Evolutionary conservation across 1,284 basidiomycete species (phyloP).

Genomic region (Polyporus tsugae): DNA sequence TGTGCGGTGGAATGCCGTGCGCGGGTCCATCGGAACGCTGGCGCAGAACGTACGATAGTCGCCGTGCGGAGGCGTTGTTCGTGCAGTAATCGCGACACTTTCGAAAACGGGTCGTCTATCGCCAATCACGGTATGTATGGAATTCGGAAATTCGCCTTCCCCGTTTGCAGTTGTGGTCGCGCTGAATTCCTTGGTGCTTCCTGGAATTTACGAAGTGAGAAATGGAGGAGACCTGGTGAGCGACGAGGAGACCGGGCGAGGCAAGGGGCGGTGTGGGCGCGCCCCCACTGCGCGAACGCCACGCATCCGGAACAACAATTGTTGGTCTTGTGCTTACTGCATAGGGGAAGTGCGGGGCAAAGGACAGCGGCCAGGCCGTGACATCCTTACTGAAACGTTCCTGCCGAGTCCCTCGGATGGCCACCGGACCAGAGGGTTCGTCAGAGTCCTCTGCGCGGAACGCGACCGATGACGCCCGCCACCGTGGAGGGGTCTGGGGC

Average conservation of each 20-base stretch:
- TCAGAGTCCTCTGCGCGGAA: background rate
- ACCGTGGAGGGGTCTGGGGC: background rate
- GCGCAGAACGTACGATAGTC: conserved; percentile 3
- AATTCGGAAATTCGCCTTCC: background rate
- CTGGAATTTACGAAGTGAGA: background rate
- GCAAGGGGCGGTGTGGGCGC: background rate
- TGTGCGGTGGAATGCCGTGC: background rate
- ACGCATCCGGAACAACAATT: background rate
- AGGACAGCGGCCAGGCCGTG: background rate
- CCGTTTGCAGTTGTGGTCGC: background rate
- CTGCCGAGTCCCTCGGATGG: background rate
- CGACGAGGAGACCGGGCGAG: background rate
- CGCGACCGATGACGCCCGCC: background rate
- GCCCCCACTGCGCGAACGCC: background rate
- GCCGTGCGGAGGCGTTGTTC: background rate
- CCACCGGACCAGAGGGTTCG: too few species aligned
- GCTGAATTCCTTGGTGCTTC: background rate
- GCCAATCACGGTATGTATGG: background rate
- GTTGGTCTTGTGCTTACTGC: background rate
- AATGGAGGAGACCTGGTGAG: background rate
- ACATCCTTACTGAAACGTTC: background rate
- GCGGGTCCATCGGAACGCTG: background rate
- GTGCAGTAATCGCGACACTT: background rate
- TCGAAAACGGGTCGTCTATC: background rate
- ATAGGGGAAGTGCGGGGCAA: conserved; percentile 3